These are phyloP conservation scores for Backusella morwellensis DNA, from an alignment of 192 early-diverging fungal species.

Conservation along the genomic window DNA sequence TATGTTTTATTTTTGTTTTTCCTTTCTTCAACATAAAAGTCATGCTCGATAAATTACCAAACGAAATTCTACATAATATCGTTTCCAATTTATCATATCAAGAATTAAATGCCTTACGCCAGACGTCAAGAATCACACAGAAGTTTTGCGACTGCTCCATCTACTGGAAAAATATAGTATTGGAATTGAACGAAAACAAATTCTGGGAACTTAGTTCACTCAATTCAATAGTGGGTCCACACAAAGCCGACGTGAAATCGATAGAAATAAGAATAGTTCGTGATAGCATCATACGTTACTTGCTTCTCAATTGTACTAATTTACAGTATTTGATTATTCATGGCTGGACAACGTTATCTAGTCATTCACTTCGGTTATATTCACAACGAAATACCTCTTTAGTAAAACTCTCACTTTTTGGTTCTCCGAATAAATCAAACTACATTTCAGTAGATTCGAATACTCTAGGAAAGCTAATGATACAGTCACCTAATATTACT, in stretches of 20 bases:
- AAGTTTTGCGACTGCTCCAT: not conserved
- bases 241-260: not conserved
- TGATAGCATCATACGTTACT: slow-evolving; percentile 7
- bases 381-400: not conserved
- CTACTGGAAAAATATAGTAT: not conserved
- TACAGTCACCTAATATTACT: slow-evolving; percentile 4
- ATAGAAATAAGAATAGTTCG: not conserved
- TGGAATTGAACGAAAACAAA: not conserved
- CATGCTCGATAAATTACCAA: not conserved
- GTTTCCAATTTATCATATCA: not conserved
- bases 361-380: slow-evolving; percentile 6
- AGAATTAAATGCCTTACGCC: slow-evolving; percentile 1
- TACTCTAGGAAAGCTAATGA: not conserved
- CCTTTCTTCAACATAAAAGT: not conserved
- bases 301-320: slow-evolving; percentile 10
- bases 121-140: not conserved
- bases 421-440: not conserved
- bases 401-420: not conserved
- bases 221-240: not conserved
- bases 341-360: slow-evolving; percentile 21
- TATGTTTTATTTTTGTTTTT: not conserved
- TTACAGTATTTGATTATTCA: slow-evolving; percentile 11
- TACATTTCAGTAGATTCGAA: slow-evolving; percentile 6
- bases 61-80: slow-evolving; percentile 14
- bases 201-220: not conserved